Evolutionary conservation across 441 rosid species (phyloP), one percentile per base, ranked within the genome.

Genomic region (Flueggea neowawraea): DNA sequence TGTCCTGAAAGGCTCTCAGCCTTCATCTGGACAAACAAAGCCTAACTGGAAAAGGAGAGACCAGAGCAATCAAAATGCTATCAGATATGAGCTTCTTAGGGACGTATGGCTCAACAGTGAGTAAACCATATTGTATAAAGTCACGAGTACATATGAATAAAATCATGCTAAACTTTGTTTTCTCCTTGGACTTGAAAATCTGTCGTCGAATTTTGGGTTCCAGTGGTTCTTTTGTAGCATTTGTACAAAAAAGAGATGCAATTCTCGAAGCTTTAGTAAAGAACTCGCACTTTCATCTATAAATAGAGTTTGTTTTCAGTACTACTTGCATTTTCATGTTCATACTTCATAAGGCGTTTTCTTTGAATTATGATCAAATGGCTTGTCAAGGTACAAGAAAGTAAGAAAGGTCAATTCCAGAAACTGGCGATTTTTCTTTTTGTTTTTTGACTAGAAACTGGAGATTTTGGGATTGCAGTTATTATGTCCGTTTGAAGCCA

Each of bases 21-120:
- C 65, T 75, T 75, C 82, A 65, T 67, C 82, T 43, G 55, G 72
- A 56, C 64, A 57, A 57, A 57, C 83, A 6, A 69, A 50, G 31
- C 74, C 84, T 14, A 67, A 72, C 60, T 81, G 84, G 90, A 65
- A 71, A 70, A 83, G 69, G 0, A 75, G 73, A n/a, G 85, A 78
- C 61, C 73, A 70, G 51, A 82, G 82, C n/a, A 73, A 80, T 68
- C 81, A 78, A 54, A 84, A 79, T 61, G 80, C 67, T 52, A 74
- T 83, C 50, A 78, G 99, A 68, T 94, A 87, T 64, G 84, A 86
- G 57, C 95, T 94, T 54, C 88, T 91, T 33, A 79, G 78, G 60
- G 92, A 86, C 60, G 75, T 80, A 22, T 94, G 99, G 97, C 82
- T 64, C 56, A 80, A 72, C 58, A 73, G 71, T n/a, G 75, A 75